Evolutionary conservation across 2,329 filamentous ascomycete genomes (phyloP), one percentile per base, ranked within the genome.

Genomic region (Aureobasidium sp.): DNA sequence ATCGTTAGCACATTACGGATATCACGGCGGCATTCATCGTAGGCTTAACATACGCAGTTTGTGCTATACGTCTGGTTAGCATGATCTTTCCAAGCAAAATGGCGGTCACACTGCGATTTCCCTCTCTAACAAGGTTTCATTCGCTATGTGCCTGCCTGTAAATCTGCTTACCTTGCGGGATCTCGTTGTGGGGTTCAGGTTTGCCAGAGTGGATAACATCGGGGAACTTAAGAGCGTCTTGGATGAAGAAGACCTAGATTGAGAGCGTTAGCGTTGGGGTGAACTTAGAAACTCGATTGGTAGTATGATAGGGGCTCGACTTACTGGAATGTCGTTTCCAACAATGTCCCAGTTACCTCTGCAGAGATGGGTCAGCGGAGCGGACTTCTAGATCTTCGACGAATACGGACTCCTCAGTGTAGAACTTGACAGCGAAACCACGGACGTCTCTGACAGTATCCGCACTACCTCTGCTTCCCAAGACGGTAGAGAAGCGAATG

Each of bases 381-480:
- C 21, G 21, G 21, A 21, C 21, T 21, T 21, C 21, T 21, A 21
- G 21, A 21, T 21, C 21, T 21, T 21, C 21, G 21, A 21, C 21
- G 21, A 21, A 21, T 21, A 21, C 21, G 21, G 21, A 21, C 21
- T 92, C 88, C 0, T 88, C 76, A 0, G 89, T 91, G 70, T 91
- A 91, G 68, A 90, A 85, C 73, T 90, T 90, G 65, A 90, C 74
- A 0, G 89, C 88, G 65, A 93, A 94, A 1, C 90, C 89, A 41
- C 89, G 84, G 2, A 91, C 87, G 77, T 94, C 89, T n/a, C 90
- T 83, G 1, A 91, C 89, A 0, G 88, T 92, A 70, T 94, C 90
- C 6, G 89, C 87, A 57, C 86, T 89, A 13, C 89, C 90, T 37
- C 86, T 81, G 69, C 85, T 89, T 7, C 88, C 88, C 2, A 89